Percentiles rank a stretch among this genome's conserved stretches.
Conservation (phyloP, 2,329 filamentous ascomycete species). For the Drechmeria coniospora region DNA sequence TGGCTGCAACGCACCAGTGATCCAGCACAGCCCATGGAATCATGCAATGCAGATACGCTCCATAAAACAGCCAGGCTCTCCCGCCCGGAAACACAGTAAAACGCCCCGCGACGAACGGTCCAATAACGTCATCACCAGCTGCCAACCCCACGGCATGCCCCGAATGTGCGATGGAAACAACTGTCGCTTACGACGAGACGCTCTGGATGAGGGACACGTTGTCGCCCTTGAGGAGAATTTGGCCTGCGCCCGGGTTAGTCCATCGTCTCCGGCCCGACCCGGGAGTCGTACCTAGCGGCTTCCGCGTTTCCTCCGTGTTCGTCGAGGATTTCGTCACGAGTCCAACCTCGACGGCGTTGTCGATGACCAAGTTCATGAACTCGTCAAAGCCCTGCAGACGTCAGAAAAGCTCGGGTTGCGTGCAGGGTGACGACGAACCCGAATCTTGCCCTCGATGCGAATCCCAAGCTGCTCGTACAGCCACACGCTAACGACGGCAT, state of each 20-base stretch:
- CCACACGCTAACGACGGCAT: constrained; percentile 85
- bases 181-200: constrained; percentile 11
- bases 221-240: constrained; percentile 77
- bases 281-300: constrained; percentile 51
- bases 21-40: background rate
- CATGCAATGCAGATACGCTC: constrained; percentile 3
- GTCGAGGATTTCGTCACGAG: constrained; percentile 71
- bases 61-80: constrained; percentile 1
- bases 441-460: constrained; percentile 90
- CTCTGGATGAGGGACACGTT: constrained; percentile 71
- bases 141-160: no score
- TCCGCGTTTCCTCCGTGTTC: constrained; percentile 58
- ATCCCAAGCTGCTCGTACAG: constrained; percentile 91
- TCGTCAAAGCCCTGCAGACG: constrained; percentile 79
- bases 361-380: constrained; percentile 97
- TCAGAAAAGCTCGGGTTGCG: background rate
- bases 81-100: constrained; percentile 2
- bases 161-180: no score
- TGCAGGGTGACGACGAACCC: constrained; percentile 38
- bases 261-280: background rate
- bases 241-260: constrained; percentile 38
- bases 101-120: no score
- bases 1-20: no score
- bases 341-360: constrained; percentile 87
- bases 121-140: background rate